phyloP scores from a whole-genome alignment of 495 filamentous ascomycete genomes.

The Darksidea phi region DNA sequence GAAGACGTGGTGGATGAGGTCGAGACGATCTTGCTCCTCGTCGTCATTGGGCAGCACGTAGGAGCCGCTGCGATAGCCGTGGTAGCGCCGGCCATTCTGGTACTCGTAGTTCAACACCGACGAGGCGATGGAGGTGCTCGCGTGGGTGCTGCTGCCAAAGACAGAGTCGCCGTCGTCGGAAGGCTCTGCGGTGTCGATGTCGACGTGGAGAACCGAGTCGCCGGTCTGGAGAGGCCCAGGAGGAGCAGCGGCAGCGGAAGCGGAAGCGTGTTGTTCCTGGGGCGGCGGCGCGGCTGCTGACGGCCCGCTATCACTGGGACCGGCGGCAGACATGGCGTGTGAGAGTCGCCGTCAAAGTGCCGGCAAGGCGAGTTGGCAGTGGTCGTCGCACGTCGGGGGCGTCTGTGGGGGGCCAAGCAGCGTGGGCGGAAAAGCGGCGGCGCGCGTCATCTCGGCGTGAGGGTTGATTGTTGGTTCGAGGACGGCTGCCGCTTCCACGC shows the following conservation, averaged over 20 bases:
- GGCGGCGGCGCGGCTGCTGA: not conserved
- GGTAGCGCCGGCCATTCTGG: slow-evolving; percentile 35
- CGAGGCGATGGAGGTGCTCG: slow-evolving; percentile 29
- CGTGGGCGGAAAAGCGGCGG: no score
- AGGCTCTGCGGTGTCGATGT: not conserved
- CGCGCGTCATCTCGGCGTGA: not conserved
- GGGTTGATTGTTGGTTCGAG: no score
- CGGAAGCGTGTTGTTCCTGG: not conserved
- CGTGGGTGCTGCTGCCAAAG: slow-evolving; percentile 21
- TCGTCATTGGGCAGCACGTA: slow-evolving; percentile 27
- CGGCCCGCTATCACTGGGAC: slow-evolving; percentile 4
- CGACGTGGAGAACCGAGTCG: not conserved
- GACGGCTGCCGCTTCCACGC: no score
- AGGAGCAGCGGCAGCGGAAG: not conserved
- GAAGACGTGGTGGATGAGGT: slow-evolving; percentile 32
- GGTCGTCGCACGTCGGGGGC: not conserved
- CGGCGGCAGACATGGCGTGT: slow-evolving; percentile 7
- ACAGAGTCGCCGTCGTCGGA: slow-evolving; percentile 27
- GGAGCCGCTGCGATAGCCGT: slow-evolving; percentile 31
- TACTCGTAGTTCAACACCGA: slow-evolving; percentile 33
- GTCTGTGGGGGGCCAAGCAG: no score
- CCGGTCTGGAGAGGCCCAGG: not conserved
- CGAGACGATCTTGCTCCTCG: slow-evolving; percentile 26
- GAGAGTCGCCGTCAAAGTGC: not conserved
- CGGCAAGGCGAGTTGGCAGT: no score